Evolutionary conservation across 140 eudicot species (phyloP), one percentile per base, ranked within the genome.

Genomic region (Oenanthe javanica): DNA sequence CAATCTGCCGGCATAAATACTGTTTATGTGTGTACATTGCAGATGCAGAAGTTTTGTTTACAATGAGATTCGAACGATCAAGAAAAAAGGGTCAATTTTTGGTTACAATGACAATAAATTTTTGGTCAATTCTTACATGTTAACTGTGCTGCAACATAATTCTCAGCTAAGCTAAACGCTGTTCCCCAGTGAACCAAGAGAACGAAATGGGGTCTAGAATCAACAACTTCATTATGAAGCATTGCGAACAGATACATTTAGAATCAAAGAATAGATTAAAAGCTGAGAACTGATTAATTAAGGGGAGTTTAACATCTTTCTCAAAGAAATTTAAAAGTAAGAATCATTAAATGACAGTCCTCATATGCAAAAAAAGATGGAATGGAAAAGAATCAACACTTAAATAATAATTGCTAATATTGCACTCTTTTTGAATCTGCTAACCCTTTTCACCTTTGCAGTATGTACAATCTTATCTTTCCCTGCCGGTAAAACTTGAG

Each of bases 381-480:
- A 40, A 70, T 70, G 49, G n/a, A 70, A 70, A 45, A 70, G 77
- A 72, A 72, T 72, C 15, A 72, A 42, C 77, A 72, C 49, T 45
- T 72, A 16, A 72, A 45, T 45, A 46, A 72, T 31, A 31, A 38
- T 9, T 63, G 15, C 70, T 63, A 23, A 63, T 3, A 63, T 63
- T 23, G 70, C 70, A 23, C 40, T 21, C 47, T 45, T 59, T 59
- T 9, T 57, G 31, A 5, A 0, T 59, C 67, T 59, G 31, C 67
- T 9, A 23, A 9, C 67, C 31, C 67, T 59, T 59, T 59, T 59
- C 69, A 61, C 69, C 15, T 9, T 0, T 63, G 70, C 40, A 23
- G 69, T 63, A 4, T 3, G 5, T 63, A 23, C 40, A 63, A 23
- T 63, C 70, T 9, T 23, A 63, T 61, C 69, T 8, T n/a, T 61